phyloP scores from a whole-genome alignment of 2,329 filamentous ascomycete species.

The Paraconiothyrium sp. region DNA sequence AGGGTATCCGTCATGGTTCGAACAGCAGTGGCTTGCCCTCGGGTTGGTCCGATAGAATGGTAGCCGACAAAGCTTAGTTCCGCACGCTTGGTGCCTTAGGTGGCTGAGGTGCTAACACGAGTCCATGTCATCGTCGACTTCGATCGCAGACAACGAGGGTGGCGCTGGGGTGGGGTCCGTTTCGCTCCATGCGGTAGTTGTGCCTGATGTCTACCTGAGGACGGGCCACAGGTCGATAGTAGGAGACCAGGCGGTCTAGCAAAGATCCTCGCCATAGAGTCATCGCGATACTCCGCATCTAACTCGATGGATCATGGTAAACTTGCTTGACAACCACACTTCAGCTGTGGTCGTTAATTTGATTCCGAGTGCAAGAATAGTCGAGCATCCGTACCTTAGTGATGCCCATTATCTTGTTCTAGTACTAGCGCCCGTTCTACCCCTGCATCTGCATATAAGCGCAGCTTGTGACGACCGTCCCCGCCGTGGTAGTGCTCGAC shows the following conservation, averaged over 20 bases:
- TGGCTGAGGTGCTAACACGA: conserved; percentile 20
- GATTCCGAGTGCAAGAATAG: conserved; percentile 20
- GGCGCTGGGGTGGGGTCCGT: conserved; percentile 21
- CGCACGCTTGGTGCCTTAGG: conserved; percentile 18
- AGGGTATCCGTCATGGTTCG: conserved; percentile 13
- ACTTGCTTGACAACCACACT: conserved; percentile 1
- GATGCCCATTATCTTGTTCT: conserved; percentile 27
- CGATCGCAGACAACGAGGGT: conserved; percentile 24
- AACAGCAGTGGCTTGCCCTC: conserved; percentile 11
- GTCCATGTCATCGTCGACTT: conserved; percentile 12
- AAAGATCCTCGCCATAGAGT: background rate
- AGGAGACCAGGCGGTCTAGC: background rate
- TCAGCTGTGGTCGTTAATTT: conserved; percentile 21
- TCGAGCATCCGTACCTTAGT: conserved; percentile 18
- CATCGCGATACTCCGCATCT: background rate
- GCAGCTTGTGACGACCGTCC: conserved; percentile 16
- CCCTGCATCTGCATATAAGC: conserved; percentile 28
- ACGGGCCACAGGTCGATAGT: conserved; percentile 1
- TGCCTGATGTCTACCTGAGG: conserved; percentile 22
- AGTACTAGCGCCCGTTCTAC: conserved; percentile 24
- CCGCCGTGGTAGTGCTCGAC: conserved; percentile 12
- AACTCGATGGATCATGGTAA: background rate
- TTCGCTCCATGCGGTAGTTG: conserved; percentile 20
- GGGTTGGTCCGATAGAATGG: conserved; percentile 20
- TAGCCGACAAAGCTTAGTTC: conserved; percentile 22